These are phyloP conservation scores for Berberis vulgaris DNA, from an alignment of 164 flowering plant species.

Conservation along the genomic window DNA sequence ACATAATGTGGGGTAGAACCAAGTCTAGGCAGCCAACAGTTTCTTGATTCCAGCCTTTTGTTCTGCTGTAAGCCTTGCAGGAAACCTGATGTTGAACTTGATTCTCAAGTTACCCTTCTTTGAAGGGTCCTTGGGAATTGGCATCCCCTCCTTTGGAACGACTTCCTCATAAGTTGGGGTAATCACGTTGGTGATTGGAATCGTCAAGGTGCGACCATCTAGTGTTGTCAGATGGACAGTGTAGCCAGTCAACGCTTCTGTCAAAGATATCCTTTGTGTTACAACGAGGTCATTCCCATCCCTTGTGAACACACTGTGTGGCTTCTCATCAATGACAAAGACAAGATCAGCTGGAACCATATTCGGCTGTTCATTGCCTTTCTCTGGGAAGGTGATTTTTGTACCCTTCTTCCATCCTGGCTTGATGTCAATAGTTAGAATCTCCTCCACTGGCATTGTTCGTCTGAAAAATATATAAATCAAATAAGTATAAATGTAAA, in stretches of 20 bases:
- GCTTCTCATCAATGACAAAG: slow-evolving; percentile 78
- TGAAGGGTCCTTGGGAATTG: slow-evolving; percentile 64
- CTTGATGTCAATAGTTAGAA: slow-evolving; percentile 46
- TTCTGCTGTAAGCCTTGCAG: slow-evolving; percentile 45
- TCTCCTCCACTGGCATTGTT: slow-evolving; percentile 47
- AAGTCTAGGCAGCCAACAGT: slow-evolving; percentile 22
- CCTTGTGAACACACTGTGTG: slow-evolving; percentile 55
- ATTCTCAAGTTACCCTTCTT: slow-evolving; percentile 63
- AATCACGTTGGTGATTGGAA: slow-evolving; percentile 49
- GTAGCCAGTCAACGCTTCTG: slow-evolving; percentile 61
- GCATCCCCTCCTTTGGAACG: slow-evolving; percentile 76
- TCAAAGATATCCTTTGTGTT: slow-evolving; percentile 47
- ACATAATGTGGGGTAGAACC: no score
- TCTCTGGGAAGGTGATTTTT: slow-evolving; percentile 56
- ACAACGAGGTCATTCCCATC: slow-evolving; percentile 67
- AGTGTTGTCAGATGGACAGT: slow-evolving; percentile 52
- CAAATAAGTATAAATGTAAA: no score
- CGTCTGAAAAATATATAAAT: slow-evolving; percentile 23
- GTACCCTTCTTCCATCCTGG: slow-evolving; percentile 97
- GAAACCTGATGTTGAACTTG: slow-evolving; percentile 63
- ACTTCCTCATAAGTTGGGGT: slow-evolving; percentile 61
- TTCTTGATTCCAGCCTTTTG: slow-evolving; percentile 63
- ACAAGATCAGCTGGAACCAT: slow-evolving; percentile 53
- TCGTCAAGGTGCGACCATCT: slow-evolving; percentile 59
- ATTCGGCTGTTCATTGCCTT: slow-evolving; percentile 44